These are phyloP conservation scores for Ophiocordyceps sinensis DNA, from an alignment of 2,329 filamentous ascomycete species.

Conservation along the genomic window DNA sequence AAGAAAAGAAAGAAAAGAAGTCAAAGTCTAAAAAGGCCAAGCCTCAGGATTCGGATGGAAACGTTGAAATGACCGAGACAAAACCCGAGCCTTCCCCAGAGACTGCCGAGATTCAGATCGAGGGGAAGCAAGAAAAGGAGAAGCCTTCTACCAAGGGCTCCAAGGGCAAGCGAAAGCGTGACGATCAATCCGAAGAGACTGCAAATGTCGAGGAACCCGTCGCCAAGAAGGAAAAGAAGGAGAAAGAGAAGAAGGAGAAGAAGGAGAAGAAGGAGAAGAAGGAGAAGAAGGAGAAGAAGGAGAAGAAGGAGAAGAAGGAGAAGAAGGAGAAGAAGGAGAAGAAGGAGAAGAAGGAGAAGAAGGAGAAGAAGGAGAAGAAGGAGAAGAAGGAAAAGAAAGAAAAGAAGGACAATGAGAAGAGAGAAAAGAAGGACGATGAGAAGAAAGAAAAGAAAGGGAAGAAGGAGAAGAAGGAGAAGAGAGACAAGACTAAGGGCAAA, in stretches of 20 bases:
- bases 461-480: slow-evolving; percentile 6
- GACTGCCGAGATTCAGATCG: background rate
- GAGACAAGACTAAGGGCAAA: slow-evolving; percentile 5
- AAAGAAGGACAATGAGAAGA: too few species aligned
- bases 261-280: slow-evolving; percentile 3
- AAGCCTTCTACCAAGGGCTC: slow-evolving; percentile 9
- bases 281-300: slow-evolving; percentile 8
- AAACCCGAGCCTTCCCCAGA: background rate
- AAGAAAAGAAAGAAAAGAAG: slow-evolving; percentile 5
- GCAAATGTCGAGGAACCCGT: slow-evolving; percentile 6
- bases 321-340: slow-evolving; percentile 5
- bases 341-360: slow-evolving; percentile 8
- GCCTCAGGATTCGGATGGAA: background rate
- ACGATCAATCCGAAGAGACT: slow-evolving; percentile 7
- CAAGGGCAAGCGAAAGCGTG: slow-evolving; percentile 21
- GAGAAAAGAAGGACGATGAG: too few species aligned
- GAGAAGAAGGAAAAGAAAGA: slow-evolving; percentile 4
- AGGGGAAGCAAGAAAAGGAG: too few species aligned
- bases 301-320: slow-evolving; percentile 1
- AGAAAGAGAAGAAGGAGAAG: slow-evolving; percentile 6
- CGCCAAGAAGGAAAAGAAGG: slow-evolving; percentile 6
- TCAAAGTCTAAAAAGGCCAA: slow-evolving; percentile 2
- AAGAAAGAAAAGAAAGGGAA: background rate
- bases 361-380: slow-evolving; percentile 3
- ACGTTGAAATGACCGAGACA: background rate